Base-by-base conservation (phyloP, 2,329 filamentous ascomycete genomes). In the Lasiodiplodia gonubiensis region DNA sequence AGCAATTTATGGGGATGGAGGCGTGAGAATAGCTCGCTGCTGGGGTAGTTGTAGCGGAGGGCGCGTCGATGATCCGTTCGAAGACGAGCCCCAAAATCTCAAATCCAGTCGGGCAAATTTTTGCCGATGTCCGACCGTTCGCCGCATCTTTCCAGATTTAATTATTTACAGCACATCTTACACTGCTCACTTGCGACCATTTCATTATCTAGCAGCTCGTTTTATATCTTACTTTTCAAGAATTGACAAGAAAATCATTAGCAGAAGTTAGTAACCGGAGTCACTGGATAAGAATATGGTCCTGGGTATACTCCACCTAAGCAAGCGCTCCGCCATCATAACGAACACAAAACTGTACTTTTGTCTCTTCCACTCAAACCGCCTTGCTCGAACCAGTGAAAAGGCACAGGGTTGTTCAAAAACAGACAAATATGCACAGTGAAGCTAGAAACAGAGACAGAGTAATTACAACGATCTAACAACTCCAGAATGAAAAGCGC, bases 11-110 rank as follows among this genome's bases (percentile, higher is more conserved):
- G 37, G 8, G 27, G 10, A 30, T 14, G 37, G 25, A 25, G 8
- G 11, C 8, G 16, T 42, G 25, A 27, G 39, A 16, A 16, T 25
- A 6, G 16, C 14, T 23, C 25, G n/a, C 16, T 5, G 12, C 42
- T 8, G 21, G 23, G 5, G 55, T 27, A 11, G 55, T 59, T 37
- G 59, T 12, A 30, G 46, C n/a, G 57, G 37, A 35, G 42, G n/a
- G 12, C 21, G 57, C 37, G 42, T 30, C 7, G n/a, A 51, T 37
- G 42, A 21, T 33, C 30, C 39, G 55, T 23, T 33, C 11, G 8
- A 46, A 46, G n/a, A 46, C 18, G 5, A 46, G 35, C 23, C 37
- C 27, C 59, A 63, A 63, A 63, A 63, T 63, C 59, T 63, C 59
- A 63, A 63, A 48, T 4, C 59, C 16, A 30, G 30, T 63, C 59